These are phyloP conservation scores for Hypholoma fasciculare DNA, from an alignment of 768 basidiomycete genomes.

Conservation along the genomic window DNA sequence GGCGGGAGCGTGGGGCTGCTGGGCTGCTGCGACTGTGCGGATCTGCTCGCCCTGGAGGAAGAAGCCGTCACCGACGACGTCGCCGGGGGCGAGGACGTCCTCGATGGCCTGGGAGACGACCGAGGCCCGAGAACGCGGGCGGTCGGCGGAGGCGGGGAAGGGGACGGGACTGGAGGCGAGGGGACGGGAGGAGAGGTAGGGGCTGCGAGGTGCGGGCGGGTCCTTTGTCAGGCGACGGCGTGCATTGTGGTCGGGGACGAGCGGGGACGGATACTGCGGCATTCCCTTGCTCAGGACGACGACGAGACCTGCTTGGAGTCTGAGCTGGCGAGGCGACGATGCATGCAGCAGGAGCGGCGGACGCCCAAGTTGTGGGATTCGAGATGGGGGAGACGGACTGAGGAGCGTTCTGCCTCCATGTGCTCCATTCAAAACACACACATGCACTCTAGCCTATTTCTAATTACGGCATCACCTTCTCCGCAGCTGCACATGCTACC, in stretches of 20 bases:
- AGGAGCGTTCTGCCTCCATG: constrained; percentile 13
- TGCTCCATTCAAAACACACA: constrained; percentile 2
- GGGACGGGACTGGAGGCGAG: constrained; percentile 22
- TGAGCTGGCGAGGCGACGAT: constrained; percentile 41
- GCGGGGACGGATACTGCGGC: constrained; percentile 37
- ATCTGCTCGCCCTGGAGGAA: constrained; percentile 67
- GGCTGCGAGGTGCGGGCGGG: constrained; percentile 35
- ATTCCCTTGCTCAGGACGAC: constrained; percentile 30
- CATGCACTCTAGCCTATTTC: constrained; percentile 24
- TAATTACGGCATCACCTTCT: constrained; percentile 15
- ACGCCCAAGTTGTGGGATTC: constrained; percentile 12
- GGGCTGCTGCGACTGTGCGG: constrained; percentile 46
- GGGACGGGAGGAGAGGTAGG: constrained; percentile 34
- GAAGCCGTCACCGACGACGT: constrained; percentile 69
- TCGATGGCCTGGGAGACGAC: constrained; percentile 42
- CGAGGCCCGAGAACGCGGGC: constrained; percentile 19
- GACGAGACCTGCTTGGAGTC: constrained; percentile 62
- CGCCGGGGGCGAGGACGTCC: constrained; percentile 72
- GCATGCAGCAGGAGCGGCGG: constrained; percentile 36
- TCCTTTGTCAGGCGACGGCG: constrained; percentile 31
- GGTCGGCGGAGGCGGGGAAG: constrained; percentile 21
- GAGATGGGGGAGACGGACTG: constrained; percentile 16
- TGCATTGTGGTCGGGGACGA: constrained; percentile 25
- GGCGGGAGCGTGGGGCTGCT: constrained; percentile 46
- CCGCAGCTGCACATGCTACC: constrained; percentile 15